Evolutionary conservation across 2,329 filamentous ascomycete species (phyloP), one percentile per base, ranked within the genome.

Genomic region (Colletotrichum kahawae): DNA sequence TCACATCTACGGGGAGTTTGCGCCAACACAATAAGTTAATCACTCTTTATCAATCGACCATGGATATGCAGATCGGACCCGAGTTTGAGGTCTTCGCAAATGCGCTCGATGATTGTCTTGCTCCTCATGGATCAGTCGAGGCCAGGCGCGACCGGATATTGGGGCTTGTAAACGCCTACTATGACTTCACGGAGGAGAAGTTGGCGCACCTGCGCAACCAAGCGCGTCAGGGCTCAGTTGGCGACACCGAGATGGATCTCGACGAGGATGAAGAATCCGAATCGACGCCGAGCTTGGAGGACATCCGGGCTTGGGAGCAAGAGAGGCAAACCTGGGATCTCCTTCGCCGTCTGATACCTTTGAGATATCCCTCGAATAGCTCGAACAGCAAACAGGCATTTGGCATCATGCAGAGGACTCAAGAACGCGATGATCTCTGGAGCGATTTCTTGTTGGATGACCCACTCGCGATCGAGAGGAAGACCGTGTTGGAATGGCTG

Each of bases 271-370:
- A 88, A 18, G 81, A 84, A 33, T 79, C 77, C 77, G 57, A 78
- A 67, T 31, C 77, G 74, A 27, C 75, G 80, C 88, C 68, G 89
- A 91, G 76, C 81, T 93, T 33, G 29, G 59, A 67, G 59, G 69
- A 73, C 31, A 54, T 60, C 14, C 88, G 90, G 80, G 90, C 91
- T 71, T 93, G 95, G 89, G 92, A 97, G 83, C 90, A 94, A 77
- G 97, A 99, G 84, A 92, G 93, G 54, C 95, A 97, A 79, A 97
- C 95, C 0, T 99, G 97, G 97, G 93, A 97, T 81, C 88, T 98
- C 33, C 86, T 98, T 74, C 90, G 92, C 64, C 90, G 94, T 51
- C 88, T 98, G 76, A 89, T 98, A 67, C 92, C 93, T 13, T 84
- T 95, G 77, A 90, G 94, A 79, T 93, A 95, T 81, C 86, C 88